These are phyloP conservation scores for Dipteronia sinensis DNA, from an alignment of 345 rosid genomes.

Conservation along the genomic window DNA sequence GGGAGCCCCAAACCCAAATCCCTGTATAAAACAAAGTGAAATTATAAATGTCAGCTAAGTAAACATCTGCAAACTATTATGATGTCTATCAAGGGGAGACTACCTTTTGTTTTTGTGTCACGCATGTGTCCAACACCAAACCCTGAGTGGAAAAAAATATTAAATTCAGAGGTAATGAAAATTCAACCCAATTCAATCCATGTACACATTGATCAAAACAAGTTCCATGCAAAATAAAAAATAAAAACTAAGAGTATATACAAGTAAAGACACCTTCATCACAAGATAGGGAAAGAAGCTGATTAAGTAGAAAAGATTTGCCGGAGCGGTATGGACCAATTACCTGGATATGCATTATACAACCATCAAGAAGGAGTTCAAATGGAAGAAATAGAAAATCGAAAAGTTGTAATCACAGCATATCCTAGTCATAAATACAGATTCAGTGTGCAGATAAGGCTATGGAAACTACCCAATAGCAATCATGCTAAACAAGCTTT, in stretches of 20 bases:
- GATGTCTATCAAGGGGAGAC: constrained; percentile 7
- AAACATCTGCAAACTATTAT: constrained; percentile 7
- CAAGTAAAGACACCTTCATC: constrained; percentile 69
- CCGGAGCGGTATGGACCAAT: constrained; percentile 99
- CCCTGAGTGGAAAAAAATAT: constrained; percentile 47
- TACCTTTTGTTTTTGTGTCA: constrained; percentile 99
- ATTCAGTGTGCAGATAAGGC: background rate
- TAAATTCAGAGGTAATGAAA: constrained; percentile 13
- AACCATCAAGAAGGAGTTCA: constrained; percentile 31
- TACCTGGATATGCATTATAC: constrained; percentile 59
- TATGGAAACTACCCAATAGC: background rate
- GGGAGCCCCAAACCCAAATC: constrained; percentile 99
- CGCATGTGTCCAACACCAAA: constrained; percentile 99
- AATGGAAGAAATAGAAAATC: constrained; percentile 16
- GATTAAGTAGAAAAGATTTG: constrained; percentile 97
- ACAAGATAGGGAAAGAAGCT: constrained; percentile 98
- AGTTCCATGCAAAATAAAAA: background rate
- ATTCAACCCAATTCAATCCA: constrained; percentile 18
- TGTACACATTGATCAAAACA: constrained; percentile 8
- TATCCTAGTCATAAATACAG: constrained; percentile 11
- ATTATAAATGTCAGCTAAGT: constrained; percentile 14
- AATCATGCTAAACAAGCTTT: background rate
- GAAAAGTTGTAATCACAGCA: constrained; percentile 6
- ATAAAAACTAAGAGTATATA: constrained; percentile 11
- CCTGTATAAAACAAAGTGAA: constrained; percentile 48